A percentile compares a stretch with the other conserved stretches of the same genome.
These are phyloP conservation scores for Aspergillus latus DNA, from an alignment of 2,329 filamentous ascomycete species.

Conservation along the genomic window DNA sequence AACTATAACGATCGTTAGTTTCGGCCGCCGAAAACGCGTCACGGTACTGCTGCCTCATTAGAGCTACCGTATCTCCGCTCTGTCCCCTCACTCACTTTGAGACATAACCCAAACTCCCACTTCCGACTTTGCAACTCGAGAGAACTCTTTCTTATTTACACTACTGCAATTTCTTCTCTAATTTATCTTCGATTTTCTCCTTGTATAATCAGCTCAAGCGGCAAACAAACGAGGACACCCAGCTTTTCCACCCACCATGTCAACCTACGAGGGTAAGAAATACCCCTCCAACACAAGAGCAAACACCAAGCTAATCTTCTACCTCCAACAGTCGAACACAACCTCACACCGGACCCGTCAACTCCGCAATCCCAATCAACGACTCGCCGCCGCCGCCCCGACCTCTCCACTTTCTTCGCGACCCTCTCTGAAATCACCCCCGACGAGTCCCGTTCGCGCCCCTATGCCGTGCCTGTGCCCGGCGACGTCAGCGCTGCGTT, in stretches of 20 bases:
- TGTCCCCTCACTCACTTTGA: not conserved
- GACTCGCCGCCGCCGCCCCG: slow-evolving; percentile 54
- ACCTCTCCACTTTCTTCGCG: slow-evolving; percentile 65
- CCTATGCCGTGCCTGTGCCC: slow-evolving; percentile 60
- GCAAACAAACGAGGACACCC: slow-evolving; percentile 1
- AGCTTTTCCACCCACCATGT: slow-evolving; percentile 31
- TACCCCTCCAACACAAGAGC: not conserved
- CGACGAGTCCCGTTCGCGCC: slow-evolving; percentile 51
- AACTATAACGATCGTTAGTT: not conserved
- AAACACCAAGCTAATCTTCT: not conserved
- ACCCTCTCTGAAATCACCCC: slow-evolving; percentile 59
- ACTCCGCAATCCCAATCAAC: slow-evolving; percentile 18
- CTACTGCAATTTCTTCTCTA: not conserved
- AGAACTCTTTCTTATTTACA: not conserved
- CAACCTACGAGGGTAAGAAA: slow-evolving; percentile 41
- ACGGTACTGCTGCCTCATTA: slow-evolving; percentile 8
- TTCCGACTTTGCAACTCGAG: not conserved
- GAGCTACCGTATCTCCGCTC: not conserved
- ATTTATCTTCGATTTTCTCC: not conserved
- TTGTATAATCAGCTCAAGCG: not conserved
- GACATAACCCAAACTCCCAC: not conserved
- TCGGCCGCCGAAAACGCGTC: slow-evolving; percentile 12
- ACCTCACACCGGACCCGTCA: slow-evolving; percentile 16
- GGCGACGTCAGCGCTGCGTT: slow-evolving; percentile 61
- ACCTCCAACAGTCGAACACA: slow-evolving; percentile 42